Percentiles rank a stretch among this genome's conserved stretches.
These are phyloP conservation scores for Ceratocystis lukuohia DNA, from an alignment of 2,329 filamentous ascomycete genomes.

Conservation along the genomic window DNA sequence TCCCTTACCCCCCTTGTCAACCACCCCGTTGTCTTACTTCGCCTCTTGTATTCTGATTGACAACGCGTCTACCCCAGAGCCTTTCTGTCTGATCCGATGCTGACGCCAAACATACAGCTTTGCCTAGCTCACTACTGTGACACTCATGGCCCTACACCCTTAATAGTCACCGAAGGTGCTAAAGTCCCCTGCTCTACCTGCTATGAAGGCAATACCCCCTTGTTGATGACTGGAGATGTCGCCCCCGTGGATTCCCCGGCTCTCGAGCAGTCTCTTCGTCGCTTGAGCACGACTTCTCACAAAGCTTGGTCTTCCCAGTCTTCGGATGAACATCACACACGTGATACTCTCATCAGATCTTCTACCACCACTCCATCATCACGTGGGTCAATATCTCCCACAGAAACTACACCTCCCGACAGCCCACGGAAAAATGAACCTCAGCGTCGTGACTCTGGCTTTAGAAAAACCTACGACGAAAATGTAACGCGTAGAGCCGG, in stretches of 20 bases:
- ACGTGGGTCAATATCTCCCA: conserved; percentile 28
- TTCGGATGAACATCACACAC: conserved; percentile 21
- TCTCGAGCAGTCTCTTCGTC: conserved; percentile 13
- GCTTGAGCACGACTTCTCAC: conserved; percentile 3
- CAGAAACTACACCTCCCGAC: conserved; percentile 43
- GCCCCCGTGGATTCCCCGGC: conserved; percentile 7
- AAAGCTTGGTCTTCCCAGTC: conserved; percentile 3
- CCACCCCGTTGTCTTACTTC: neutral
- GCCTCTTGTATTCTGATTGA: neutral
- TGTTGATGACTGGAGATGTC: conserved; percentile 19
- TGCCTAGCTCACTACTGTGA: conserved; percentile 60
- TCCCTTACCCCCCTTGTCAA: neutral
- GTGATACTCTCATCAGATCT: conserved; percentile 31
- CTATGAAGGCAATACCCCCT: conserved; percentile 33
- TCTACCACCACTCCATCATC: conserved; percentile 27
- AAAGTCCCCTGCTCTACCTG: conserved; percentile 48
- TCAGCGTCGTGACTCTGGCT: conserved; percentile 43
- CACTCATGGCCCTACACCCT: conserved; percentile 52
- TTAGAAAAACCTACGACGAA: conserved; percentile 50
- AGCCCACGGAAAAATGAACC: conserved; percentile 35
- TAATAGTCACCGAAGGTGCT: conserved; percentile 57
- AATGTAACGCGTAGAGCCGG: conserved; percentile 50
- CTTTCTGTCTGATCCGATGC: conserved; percentile 6
- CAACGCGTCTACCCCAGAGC: neutral
- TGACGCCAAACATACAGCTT: conserved; percentile 36